Percentiles rank a stretch among this genome's conserved stretches.
phyloP scores from a whole-genome alignment of 1,284 basidiomycete species.

The Rhodotorula sp. region DNA sequence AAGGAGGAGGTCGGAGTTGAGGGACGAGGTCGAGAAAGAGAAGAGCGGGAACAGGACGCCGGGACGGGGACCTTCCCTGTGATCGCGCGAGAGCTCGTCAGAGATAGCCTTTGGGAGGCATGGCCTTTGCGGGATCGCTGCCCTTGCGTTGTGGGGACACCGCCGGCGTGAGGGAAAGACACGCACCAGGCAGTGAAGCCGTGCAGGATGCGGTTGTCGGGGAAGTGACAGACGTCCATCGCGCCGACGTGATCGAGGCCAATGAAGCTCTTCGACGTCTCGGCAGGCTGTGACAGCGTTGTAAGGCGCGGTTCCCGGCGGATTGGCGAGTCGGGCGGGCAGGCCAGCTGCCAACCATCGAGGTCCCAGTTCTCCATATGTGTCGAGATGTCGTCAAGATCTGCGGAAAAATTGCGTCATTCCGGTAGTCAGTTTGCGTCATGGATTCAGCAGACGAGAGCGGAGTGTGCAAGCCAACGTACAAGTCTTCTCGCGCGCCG shows the following conservation, averaged over 20 bases:
- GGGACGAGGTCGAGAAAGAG: slow-evolving; percentile 41
- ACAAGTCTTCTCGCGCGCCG: slow-evolving; percentile 25
- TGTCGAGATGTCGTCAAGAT: slow-evolving; percentile 4
- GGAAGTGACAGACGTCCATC: slow-evolving; percentile 42
- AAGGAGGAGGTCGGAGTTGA: slow-evolving; percentile 46
- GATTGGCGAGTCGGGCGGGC: slow-evolving; percentile 24
- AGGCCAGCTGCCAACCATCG: slow-evolving; percentile 34
- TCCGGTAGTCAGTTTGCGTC: background rate
- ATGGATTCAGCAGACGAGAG: background rate
- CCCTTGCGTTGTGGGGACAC: too few species aligned
- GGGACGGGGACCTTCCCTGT: slow-evolving; percentile 42
- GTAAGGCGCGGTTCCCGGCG: slow-evolving; percentile 2
- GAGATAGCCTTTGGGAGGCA: background rate
- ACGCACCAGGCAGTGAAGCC: slow-evolving; percentile 37
- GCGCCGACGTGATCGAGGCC: slow-evolving; percentile 33
- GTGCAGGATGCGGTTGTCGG: slow-evolving; percentile 39
- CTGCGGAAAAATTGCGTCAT: too few species aligned
- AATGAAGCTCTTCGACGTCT: slow-evolving; percentile 31
- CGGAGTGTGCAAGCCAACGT: background rate
- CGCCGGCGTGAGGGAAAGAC: too few species aligned
- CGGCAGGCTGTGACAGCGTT: slow-evolving; percentile 13
- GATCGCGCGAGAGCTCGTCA: too few species aligned
- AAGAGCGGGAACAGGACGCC: slow-evolving; percentile 44
- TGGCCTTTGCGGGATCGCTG: background rate
- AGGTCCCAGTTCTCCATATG: slow-evolving; percentile 15